Percentiles rank a stretch among this genome's conserved stretches.
Evolutionary conservation across 768 basidiomycete species (phyloP).

Genomic region (Fomitopsis serialis): DNA sequence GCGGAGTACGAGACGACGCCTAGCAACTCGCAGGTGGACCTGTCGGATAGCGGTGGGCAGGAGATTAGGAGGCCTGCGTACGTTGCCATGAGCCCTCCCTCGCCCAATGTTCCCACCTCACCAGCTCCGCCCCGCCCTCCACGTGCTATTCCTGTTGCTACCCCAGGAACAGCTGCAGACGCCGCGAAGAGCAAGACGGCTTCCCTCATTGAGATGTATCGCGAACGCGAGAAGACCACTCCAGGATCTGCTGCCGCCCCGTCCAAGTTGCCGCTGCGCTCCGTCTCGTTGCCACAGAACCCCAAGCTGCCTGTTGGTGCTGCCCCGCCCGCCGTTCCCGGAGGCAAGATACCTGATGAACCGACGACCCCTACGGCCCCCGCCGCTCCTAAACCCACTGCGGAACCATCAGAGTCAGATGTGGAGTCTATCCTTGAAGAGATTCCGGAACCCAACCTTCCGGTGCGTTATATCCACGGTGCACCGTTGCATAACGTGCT

Average conservation of each 20-base stretch:
- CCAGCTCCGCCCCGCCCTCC: not conserved
- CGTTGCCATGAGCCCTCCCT: not conserved
- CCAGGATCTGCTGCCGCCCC: slow-evolving; percentile 7
- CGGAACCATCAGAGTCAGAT: slow-evolving; percentile 2
- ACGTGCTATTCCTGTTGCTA: not conserved
- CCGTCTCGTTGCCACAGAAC: slow-evolving; percentile 15
- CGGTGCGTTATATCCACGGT: slow-evolving; percentile 68
- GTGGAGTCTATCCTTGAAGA: not conserved
- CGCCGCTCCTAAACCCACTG: no score
- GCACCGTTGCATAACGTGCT: slow-evolving; percentile 83
- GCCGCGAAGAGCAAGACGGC: slow-evolving; percentile 56
- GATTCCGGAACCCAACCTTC: slow-evolving; percentile 8
- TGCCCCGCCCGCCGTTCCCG: slow-evolving; percentile 30
- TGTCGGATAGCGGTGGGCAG: not conserved
- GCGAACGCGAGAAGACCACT: slow-evolving; percentile 54
- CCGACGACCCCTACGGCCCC: no score
- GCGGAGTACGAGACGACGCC: not conserved
- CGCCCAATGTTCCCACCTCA: not conserved
- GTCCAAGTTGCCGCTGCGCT: slow-evolving; percentile 32
- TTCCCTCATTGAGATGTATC: slow-evolving; percentile 81
- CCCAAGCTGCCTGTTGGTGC: slow-evolving; percentile 1
- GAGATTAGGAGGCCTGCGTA: not conserved
- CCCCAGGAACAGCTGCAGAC: slow-evolving; percentile 11
- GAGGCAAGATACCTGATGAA: slow-evolving; percentile 16
- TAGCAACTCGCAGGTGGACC: not conserved